Evolutionary conservation across 148 eudicot genomes (phyloP).

Genomic region (Chenopodium suecicum): DNA sequence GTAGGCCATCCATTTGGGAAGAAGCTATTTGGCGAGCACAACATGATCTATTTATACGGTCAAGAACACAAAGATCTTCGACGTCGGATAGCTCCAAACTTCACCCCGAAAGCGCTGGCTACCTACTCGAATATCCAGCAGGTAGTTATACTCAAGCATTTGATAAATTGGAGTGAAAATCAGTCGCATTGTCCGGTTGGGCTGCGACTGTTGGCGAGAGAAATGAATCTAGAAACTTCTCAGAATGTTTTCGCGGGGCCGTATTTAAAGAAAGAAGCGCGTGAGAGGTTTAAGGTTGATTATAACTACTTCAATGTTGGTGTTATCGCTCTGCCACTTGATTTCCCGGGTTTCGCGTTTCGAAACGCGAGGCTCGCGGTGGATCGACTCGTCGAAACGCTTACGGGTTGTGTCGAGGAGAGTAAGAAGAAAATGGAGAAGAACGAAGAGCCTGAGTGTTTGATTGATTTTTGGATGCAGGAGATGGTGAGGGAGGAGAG

Average conservation of each 20-base stretch:
- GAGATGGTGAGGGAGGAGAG: slow-evolving; percentile 45
- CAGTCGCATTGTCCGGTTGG: slow-evolving; percentile 23
- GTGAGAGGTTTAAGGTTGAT: slow-evolving; percentile 48
- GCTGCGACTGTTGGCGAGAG: slow-evolving; percentile 54
- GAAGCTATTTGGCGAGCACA: slow-evolving; percentile 75
- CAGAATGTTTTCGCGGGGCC: slow-evolving; percentile 84
- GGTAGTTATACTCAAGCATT: slow-evolving; percentile 42
- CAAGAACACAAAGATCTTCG: slow-evolving; percentile 84
- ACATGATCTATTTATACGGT: slow-evolving; percentile 74
- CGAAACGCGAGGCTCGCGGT: slow-evolving; percentile 66
- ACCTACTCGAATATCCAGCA: slow-evolving; percentile 62
- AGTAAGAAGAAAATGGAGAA: slow-evolving; percentile 45
- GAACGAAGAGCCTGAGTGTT: slow-evolving; percentile 53
- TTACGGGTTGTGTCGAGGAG: slow-evolving; percentile 47
- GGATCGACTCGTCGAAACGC: slow-evolving; percentile 44
- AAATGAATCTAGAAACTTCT: slow-evolving; percentile 83
- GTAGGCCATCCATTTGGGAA: slow-evolving; percentile 89
- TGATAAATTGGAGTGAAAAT: slow-evolving; percentile 9
- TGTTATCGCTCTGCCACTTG: slow-evolving; percentile 66
- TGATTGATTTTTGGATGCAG: slow-evolving; percentile 86
- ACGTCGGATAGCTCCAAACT: slow-evolving; percentile 72
- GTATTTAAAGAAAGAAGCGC: slow-evolving; percentile 36
- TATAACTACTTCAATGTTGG: slow-evolving; percentile 73
- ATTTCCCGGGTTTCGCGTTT: slow-evolving; percentile 76
- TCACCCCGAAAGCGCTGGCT: slow-evolving; percentile 66